Evolutionary conservation across 805 yeast species (phyloP).

Genomic region (Nakazawaea holstii): DNA sequence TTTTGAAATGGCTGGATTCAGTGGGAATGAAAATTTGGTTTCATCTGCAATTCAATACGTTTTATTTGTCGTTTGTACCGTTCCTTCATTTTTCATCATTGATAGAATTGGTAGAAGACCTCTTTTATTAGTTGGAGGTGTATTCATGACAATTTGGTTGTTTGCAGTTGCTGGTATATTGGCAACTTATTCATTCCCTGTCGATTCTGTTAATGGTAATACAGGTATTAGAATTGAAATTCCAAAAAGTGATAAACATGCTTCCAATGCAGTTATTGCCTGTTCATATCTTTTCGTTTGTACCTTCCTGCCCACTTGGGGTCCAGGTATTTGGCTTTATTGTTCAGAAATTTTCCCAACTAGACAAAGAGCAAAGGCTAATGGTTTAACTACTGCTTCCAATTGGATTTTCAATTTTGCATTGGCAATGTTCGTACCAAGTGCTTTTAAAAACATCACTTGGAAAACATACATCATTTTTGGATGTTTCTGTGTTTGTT

Average conservation of each 20-base stretch:
- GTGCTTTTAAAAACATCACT: slow-evolving; percentile 44
- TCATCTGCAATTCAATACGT: slow-evolving; percentile 58
- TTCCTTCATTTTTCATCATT: slow-evolving; percentile 54
- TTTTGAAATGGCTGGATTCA: slow-evolving; percentile 59
- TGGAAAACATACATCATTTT: slow-evolving; percentile 58
- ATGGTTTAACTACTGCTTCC: slow-evolving; percentile 59
- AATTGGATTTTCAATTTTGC: slow-evolving; percentile 71
- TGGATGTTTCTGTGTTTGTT: slow-evolving; percentile 44
- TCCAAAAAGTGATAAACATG: slow-evolving; percentile 26
- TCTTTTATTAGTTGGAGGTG: slow-evolving; percentile 43
- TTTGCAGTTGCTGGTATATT: slow-evolving; percentile 35
- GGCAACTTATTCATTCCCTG: slow-evolving; percentile 32
- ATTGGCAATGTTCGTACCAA: slow-evolving; percentile 61
- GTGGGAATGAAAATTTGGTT: slow-evolving; percentile 43
- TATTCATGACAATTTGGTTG: slow-evolving; percentile 33
- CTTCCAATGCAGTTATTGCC: slow-evolving; percentile 41
- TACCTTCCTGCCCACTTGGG: slow-evolving; percentile 42
- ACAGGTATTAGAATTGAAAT: slow-evolving; percentile 25
- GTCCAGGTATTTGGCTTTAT: slow-evolving; percentile 30
- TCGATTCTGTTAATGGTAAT: slow-evolving; percentile 23
- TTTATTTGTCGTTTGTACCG: slow-evolving; percentile 47
- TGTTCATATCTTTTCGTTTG: slow-evolving; percentile 41
- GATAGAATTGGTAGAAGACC: slow-evolving; percentile 69
- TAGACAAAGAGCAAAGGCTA: slow-evolving; percentile 61
- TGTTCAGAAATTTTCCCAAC: slow-evolving; percentile 15